Percentiles rank a stretch among this genome's conserved stretches.
Evolutionary conservation across 805 yeast genomes (phyloP).

Genomic region (Wickerhamiella cacticola): DNA sequence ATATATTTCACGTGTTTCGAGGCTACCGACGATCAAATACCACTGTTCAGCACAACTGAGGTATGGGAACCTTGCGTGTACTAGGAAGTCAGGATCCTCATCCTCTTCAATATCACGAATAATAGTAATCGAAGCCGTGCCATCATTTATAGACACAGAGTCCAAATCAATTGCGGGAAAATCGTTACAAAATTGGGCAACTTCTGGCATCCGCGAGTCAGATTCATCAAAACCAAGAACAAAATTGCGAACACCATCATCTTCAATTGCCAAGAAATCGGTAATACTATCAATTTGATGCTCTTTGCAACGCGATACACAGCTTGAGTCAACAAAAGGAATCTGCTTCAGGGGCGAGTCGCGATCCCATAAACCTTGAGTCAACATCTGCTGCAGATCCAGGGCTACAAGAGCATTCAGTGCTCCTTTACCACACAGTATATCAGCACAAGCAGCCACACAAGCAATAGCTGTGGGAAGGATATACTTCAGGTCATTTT

Average conservation of each 20-base stretch:
- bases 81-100: conserved; percentile 22
- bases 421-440: conserved; percentile 67
- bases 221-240: conserved; percentile 44
- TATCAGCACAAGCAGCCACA: conserved; percentile 58
- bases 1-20: conserved; percentile 45
- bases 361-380: conserved; percentile 75
- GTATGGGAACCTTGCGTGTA: neutral
- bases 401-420: conserved; percentile 68
- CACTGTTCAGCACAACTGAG: conserved; percentile 27
- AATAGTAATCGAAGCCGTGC: conserved; percentile 32
- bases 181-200: conserved; percentile 79
- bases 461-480: conserved; percentile 40
- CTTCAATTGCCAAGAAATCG: conserved; percentile 66
- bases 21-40: conserved; percentile 84
- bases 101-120: conserved; percentile 42
- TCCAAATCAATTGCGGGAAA: conserved; percentile 70
- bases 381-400: conserved; percentile 80
- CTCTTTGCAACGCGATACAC: conserved; percentile 43
- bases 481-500: conserved; percentile 43
- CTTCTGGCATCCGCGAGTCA: conserved; percentile 37
- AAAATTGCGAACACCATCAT: conserved; percentile 46
- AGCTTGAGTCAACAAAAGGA: conserved; percentile 47
- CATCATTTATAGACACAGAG: conserved; percentile 37
- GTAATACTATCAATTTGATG: conserved; percentile 55
- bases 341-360: conserved; percentile 71